Evolutionary conservation across 345 rosid species (phyloP), one percentile per base, ranked within the genome.

Genomic region (Salix koriyanagi): DNA sequence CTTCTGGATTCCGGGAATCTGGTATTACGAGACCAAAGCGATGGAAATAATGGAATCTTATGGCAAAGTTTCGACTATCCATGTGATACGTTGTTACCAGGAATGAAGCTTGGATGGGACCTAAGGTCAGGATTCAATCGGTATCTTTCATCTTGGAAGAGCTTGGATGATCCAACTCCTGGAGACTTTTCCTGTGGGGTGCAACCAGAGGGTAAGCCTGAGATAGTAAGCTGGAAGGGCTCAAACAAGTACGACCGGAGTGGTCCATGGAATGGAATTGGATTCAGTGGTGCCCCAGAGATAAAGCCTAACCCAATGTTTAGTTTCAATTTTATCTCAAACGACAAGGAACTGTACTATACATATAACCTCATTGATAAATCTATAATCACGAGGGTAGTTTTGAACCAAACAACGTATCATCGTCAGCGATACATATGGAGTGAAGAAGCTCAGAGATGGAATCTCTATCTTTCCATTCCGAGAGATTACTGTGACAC

Each of bases 61-160:
- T 71, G 75, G 70, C 80, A 77, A 23, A 77, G 80, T n/a, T 77
- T 77, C 19, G 80, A 77, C 16, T 34, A 77, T 54, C 80, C 80
- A 18, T 15, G 52, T 21, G 75, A 77, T 25, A 77, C 80, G 0
- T 5, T 46, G 9, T 36, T 77, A 12, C 71, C 71, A 21, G 80
- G 80, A 23, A 71, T 77, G 80, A 77, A 71, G 64, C 3, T 71
- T n/a, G 76, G 80, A 26, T 25, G 39, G 56, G 65, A 77, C 37
- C 19, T 71, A 6, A 52, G 34, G 32, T 18, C 56, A 0, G 67
- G 76, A 16, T 1, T 70, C 1, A 34, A 77, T 11, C 3, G 75
- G 71, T 13, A 14, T 34, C 30, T 77, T 1, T 28, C 75, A 16
- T 42, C 75, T 0, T 77, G 80, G 80, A 71, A n/a, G 56, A 70